Conservation (phyloP, 768 basidiomycete genomes). For the Lentinula aciculospora region DNA sequence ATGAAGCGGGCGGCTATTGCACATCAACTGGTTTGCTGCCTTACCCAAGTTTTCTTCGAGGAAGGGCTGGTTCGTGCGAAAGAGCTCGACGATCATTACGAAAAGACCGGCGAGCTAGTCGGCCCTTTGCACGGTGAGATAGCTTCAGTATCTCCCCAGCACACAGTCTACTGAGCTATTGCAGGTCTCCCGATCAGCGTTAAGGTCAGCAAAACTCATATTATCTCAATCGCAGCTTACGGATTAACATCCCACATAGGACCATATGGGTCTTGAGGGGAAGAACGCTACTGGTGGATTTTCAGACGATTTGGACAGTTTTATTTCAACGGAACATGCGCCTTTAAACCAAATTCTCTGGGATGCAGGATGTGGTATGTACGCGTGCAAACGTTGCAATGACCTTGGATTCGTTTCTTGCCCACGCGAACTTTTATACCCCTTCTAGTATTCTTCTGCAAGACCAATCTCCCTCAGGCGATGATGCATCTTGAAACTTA, state of each 20-base stretch:
- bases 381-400: not conserved
- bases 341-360: slow-evolving; percentile 28
- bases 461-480: slow-evolving; percentile 37
- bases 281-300: slow-evolving; percentile 31
- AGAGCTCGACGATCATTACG: slow-evolving; percentile 34
- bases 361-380: slow-evolving; percentile 35
- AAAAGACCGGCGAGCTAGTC: slow-evolving; percentile 28
- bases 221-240: not conserved
- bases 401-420: not conserved
- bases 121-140: slow-evolving; percentile 37
- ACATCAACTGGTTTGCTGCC: slow-evolving; percentile 36
- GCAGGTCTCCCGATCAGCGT: slow-evolving; percentile 26
- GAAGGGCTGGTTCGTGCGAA: slow-evolving; percentile 31
- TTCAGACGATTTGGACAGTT: slow-evolving; percentile 15
- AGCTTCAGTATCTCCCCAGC: not conserved
- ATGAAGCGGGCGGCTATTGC: slow-evolving; percentile 48
- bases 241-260: slow-evolving; percentile 29
- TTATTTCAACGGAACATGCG: slow-evolving; percentile 10
- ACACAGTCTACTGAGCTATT: not conserved
- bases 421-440: slow-evolving; percentile 10
- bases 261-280: slow-evolving; percentile 34
- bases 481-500: slow-evolving; percentile 32
- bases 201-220: slow-evolving; percentile 22
- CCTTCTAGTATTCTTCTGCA: slow-evolving; percentile 33
- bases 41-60: slow-evolving; percentile 41